Evolutionary conservation across 2,329 filamentous ascomycete species (phyloP), one percentile per base, ranked within the genome.

Genomic region (Penicillium sp.): DNA sequence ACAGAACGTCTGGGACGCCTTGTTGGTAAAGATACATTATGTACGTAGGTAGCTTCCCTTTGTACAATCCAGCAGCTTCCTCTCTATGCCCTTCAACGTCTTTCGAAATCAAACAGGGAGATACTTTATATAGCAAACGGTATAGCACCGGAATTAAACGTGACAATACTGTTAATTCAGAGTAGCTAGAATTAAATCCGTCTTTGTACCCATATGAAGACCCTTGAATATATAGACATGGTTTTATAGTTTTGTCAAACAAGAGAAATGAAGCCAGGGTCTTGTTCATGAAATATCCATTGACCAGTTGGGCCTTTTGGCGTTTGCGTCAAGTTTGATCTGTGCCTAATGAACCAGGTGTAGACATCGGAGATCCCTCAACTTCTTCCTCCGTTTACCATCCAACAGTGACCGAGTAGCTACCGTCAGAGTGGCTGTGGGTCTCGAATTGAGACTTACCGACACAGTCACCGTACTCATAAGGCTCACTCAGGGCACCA

Each of bases 401-500:
- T 16, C 41, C 41, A 31, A 44, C 41, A 19, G 26, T 44, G n/a
- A 44, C 41, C 1, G 41, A 44, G 8, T 31, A 44, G 26, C 26
- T 30, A 4, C 41, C 41, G 14, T 44, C 26, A 31, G 26, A 44
- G 41, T 30, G 41, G 10, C n/a, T 31, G 45, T 40, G 25, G 2
- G 61, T 50, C 37, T 59, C 43, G 36, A 68, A 70, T 9, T 43
- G 48, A 19, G 57, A 65, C 53, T 65, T 37, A 17, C 62, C 66
- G 49, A 58, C 61, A 57, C 67, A 69, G 50, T 69, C 67, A 9
- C 68, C 68, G 50, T 67, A 68, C 50, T 66, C 63, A 57, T 68
- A 69, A 11, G 67, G 62, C 51, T 62, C 55, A 1, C 22, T 30
- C 37, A 67, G 7, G 16, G 35, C 31, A 9, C 62, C 63, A 25